Evolutionary conservation across 441 rosid genomes (phyloP), one percentile per base, ranked within the genome.

Genomic region (Eruca vesicaria): DNA sequence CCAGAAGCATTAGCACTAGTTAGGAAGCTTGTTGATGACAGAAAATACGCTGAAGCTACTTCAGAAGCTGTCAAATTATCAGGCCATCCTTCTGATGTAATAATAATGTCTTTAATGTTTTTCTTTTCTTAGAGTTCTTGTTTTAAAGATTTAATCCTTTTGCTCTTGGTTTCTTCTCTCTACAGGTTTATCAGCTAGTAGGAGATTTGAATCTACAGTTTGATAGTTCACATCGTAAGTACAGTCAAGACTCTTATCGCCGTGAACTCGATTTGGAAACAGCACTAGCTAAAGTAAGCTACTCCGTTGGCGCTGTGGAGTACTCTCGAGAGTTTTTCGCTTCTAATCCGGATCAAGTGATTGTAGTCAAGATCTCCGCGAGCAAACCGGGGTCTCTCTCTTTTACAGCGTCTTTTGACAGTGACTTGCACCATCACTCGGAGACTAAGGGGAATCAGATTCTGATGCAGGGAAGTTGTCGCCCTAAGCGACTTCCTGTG

Each of bases 261-360:
- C 87, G 99, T 81, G 97, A 93, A 82, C 91, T 96, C 11, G 97
- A 95, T 78, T 84, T 95, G 73, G 88, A 95, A 65, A 84, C 97
- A 16, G 96, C 99, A 67, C 84, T 88, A 23, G 92, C 88, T 18
- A 84, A 65, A 66, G 91, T 91, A 53, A 89, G 82, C 38, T 95
- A 91, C 76, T 81, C 90, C 0, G 93, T 90, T 10, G 93, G 84
- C 26, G 82, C 77, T 72, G 90, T 91, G 15, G 85, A 86, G 26
- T 95, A 69, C 72, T 89, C 82, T 0, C 83, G 99, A 79, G 99
- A 95, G 26, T 86, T 86, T 80, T 95, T 95, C 68, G 88, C 88
- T 65, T 91, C 99, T 18, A 75, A 80, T 81, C 93, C 97, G 0
- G 86, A 88, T 80, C 97, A 91, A 83, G 97, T 86, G 8, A 88